Conservation (phyloP, 2,329 filamentous ascomycete genomes). For the Aspergillus sp. region DNA sequence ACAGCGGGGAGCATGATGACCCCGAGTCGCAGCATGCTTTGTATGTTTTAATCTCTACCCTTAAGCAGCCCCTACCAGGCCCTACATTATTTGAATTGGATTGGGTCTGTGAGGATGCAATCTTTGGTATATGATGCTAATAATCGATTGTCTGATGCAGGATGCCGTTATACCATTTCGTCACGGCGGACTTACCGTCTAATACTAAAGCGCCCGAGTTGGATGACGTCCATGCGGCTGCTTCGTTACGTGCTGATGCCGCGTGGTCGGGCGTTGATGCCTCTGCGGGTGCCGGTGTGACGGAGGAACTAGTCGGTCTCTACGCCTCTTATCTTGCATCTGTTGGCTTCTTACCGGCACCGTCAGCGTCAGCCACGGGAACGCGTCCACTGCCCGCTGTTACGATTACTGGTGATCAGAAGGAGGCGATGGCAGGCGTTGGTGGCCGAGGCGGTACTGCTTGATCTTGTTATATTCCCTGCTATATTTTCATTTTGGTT, state of each 20-base stretch:
- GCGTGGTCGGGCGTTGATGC: constrained; percentile 59
- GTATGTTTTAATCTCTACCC: constrained; percentile 30
- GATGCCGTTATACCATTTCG: constrained; percentile 73
- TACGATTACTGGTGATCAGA: constrained; percentile 48
- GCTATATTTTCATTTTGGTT: background rate
- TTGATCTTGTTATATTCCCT: constrained; percentile 17
- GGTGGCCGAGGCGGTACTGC: constrained; percentile 52
- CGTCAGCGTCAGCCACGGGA: constrained; percentile 21
- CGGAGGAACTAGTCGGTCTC: constrained; percentile 60
- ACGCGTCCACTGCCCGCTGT: constrained; percentile 44
- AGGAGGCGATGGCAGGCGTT: constrained; percentile 51
- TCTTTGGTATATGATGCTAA: background rate
- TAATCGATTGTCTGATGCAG: constrained; percentile 20
- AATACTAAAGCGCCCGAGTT: constrained; percentile 72
- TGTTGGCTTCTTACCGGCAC: constrained; percentile 60
- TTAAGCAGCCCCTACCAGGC: background rate
- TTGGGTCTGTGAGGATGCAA: background rate
- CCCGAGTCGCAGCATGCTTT: constrained; percentile 67
- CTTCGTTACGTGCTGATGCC: constrained; percentile 63
- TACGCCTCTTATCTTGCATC: constrained; percentile 65
- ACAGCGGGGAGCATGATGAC: constrained; percentile 54
- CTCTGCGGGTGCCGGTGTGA: constrained; percentile 58
- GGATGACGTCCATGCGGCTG: constrained; percentile 68
- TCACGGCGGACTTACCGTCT: constrained; percentile 66
- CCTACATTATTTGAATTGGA: too few relatives aligned